Base-by-base conservation (phyloP, 331 rosid genomes). In the Quercus lobata region DNA sequence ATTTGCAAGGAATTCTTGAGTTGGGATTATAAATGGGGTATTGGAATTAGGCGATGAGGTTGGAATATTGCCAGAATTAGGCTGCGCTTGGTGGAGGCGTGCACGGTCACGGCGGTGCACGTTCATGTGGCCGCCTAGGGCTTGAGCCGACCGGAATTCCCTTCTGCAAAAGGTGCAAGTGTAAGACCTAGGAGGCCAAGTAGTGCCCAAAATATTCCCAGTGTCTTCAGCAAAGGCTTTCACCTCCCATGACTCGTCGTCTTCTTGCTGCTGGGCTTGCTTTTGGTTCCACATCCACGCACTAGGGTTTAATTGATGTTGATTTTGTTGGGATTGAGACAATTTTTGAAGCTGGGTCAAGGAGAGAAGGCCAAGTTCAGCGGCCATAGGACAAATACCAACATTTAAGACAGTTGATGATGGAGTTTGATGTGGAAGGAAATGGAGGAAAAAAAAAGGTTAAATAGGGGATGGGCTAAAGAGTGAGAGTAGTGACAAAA, bases 31-130 rank as follows among this genome's bases (percentile, higher is more conserved):
- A 84, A 83, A 69, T 0, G 93, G 81, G 21, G 94, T 61, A 5
- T 84, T 15, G 30, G 81, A 34, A 15, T 85, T 27, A 2, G 84
- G 14, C 24, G 75, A 72, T 37, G 5, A 30, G 63, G 70, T 75
- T 35, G 66, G 78, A 74, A 66, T 77, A 76, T n/a, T 78, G 78
- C 69, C 27, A 5, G 80, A 63, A 41, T 25, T 84, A 10, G 72
- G 70, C 15, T 49, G 89, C 4, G 79, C 21, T 54, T 88, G 97
- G 84, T 88, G 91, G 73, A 89, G 98, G 12, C 93, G 92, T 0
- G 93, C 97, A 0, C 98, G 94, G 93, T 94, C 97, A 0, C 98
- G 97, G 87, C 98, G 98, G 89, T 94, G 98, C 66, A 94, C 97
- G 55, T 94, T 94, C 98, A 94, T 94, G 84, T 94, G 98, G 69